These are phyloP conservation scores for Gloeophyllum trabeum DNA, from an alignment of 768 basidiomycete species.

Conservation along the genomic window DNA sequence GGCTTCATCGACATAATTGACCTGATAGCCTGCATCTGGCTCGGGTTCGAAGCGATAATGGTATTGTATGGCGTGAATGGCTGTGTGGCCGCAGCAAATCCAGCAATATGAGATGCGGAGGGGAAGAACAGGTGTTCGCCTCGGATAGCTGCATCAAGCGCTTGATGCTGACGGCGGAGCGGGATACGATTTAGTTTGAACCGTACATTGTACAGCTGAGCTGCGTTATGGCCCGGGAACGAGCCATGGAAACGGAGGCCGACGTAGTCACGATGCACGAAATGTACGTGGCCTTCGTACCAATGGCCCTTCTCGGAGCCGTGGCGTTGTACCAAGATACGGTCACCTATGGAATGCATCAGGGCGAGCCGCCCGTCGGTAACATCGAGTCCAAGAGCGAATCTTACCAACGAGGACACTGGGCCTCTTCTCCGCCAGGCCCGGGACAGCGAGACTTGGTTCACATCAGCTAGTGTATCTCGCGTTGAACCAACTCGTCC, in stretches of 20 bases:
- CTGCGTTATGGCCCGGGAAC: conserved; percentile 23
- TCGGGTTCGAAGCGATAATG: conserved; percentile 26
- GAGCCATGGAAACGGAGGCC: conserved; percentile 32
- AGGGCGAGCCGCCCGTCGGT: conserved; percentile 7
- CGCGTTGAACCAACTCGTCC: not conserved
- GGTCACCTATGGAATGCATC: conserved; percentile 20
- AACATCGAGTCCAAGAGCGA: conserved; percentile 21
- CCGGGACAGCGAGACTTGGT: conserved; percentile 38
- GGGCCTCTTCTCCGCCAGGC: conserved; percentile 46
- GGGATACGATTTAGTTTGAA: conserved; percentile 47
- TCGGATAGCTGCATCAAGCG: conserved; percentile 26
- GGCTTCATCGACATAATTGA: conserved; percentile 32
- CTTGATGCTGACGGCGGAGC: conserved; percentile 44
- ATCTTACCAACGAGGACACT: conserved; percentile 44
- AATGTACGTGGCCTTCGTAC: conserved; percentile 35
- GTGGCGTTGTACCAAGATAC: conserved; percentile 15
- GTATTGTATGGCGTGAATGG: conserved; percentile 16
- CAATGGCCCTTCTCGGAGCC: conserved; percentile 12
- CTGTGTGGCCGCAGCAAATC: conserved; percentile 2
- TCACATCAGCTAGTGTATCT: not conserved
- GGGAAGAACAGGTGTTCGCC: conserved; percentile 40
- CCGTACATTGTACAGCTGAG: conserved; percentile 36
- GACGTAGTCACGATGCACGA: conserved; percentile 28
- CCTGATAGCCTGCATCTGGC: conserved; percentile 39
- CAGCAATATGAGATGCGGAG: conserved; percentile 4